Base-by-base conservation (phyloP, 1,284 basidiomycete species). In the Irpex rosettiformis region DNA sequence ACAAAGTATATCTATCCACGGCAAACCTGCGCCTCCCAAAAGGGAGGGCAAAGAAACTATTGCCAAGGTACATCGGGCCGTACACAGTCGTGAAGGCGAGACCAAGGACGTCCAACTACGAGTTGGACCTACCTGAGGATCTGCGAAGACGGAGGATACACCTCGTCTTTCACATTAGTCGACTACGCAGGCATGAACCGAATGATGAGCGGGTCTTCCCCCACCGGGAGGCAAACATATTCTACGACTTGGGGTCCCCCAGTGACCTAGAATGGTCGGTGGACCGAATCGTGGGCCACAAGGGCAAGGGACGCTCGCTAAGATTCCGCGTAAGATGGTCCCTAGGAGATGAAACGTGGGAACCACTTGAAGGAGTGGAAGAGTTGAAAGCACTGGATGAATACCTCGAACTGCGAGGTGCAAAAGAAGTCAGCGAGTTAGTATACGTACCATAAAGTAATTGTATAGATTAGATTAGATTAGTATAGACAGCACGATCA, bases 261-360 rank as follows among this genome's bases (percentile, higher is more conserved):
- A 55, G 59, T 1, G 63, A 68, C 2, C 52, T 42, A 1, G 68
- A 70, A 37, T 66, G 55, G 37, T 29, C 63, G 6, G 67, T 71
- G 1, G 60, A 75, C 2, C 47, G 64, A 1, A 73, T 78, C 0
- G 6, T 69, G 0, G 37, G 60, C 0, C 76, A 77, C 56, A 25
- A 57, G 1, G 72, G 74, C 13, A 58, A 63, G 21, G 69, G 68
- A 0, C 30, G 51, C 1, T 42, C 58, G 0, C 43, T 70, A 0
- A 13, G 64, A 2, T 77, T 76, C 56, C 59, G 73, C 18, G 62
- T 78, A 0, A 42, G 58, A 11, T 79, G 74, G 72, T 64, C 62
- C 6, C 42, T 67, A 0, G 75, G 76, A 0, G 69, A 73, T 47
- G 61, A 58, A 0, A 70, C 70, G 0, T 73, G 72, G 72, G 72